Evolutionary conservation across 306 rosid genomes (phyloP), one percentile per base, ranked within the genome.

Genomic region (Citrullus amarus): DNA sequence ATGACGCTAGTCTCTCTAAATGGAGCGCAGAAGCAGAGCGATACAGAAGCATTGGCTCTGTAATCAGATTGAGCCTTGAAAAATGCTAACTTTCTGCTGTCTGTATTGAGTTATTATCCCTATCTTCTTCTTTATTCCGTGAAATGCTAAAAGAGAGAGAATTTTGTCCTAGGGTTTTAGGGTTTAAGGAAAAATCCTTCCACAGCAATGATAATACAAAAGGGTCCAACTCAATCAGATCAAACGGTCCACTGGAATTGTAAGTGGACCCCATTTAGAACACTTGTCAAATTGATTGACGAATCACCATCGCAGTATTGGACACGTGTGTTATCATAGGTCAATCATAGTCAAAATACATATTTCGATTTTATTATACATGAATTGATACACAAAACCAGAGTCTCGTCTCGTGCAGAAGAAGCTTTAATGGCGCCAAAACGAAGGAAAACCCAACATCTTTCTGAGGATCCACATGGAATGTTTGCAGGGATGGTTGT

Each of bases 401-500:
- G 41, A 50, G 77, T 58, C 28, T 77, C 57, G 7, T 76, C 70
- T 77, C 57, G 36, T 76, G 16, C 43, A 76, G 54, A 80, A 76
- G 77, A 50, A 59, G 12, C 75, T 75, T 18, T 32, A 41, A 90
- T 92, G 97, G 93, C 97, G 88, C 88, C 93, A 87, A 94, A 86
- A 80, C 51, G 85, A 79, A 78, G 17, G 68, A 89, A 85, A 80
- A 84, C 82, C 68, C 77, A 59, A 81, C 82, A 50, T 55, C 55
- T 79, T 12, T 55, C 80, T 53, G 44, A 84, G 17, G 86, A 82
- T 38, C 89, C 90, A 18, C 25, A 84, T 18, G 92, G 98, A 74
- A 85, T 92, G 79, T 94, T 94, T 77, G 51, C 83, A 5, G 96
- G 92, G 44, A 87, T 89, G 90, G 66, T 87, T 11, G 90, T 87